A percentile compares a stretch with the other conserved stretches of the same genome.
phyloP scores from a whole-genome alignment of 2,329 filamentous ascomycete species.

The Xylaria sp. region DNA sequence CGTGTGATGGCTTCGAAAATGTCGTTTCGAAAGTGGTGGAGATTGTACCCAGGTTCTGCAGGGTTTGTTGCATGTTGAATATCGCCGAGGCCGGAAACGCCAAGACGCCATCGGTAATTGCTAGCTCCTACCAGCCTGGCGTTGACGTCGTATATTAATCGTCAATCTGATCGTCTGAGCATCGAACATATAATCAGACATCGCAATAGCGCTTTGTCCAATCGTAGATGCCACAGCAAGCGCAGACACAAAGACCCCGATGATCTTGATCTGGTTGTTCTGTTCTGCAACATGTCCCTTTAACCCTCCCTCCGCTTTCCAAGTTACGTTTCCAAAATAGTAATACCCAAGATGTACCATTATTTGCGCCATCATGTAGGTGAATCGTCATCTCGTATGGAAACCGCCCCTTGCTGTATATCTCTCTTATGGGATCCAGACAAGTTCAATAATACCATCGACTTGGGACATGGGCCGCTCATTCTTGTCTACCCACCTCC shows the following conservation, averaged over 20 bases:
- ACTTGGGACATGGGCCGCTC: conserved; percentile 61
- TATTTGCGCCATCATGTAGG: conserved; percentile 38
- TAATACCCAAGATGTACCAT: conserved; percentile 38
- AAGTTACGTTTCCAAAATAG: conserved; percentile 35
- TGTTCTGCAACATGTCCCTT: conserved; percentile 11
- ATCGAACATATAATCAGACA: not conserved
- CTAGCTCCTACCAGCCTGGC: conserved; percentile 8
- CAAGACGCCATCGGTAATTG: conserved; percentile 6
- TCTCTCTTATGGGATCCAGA: conserved; percentile 59
- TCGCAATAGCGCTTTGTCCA: not conserved
- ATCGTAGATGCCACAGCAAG: not conserved
- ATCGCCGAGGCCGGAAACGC: not conserved
- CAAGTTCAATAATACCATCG: conserved; percentile 66
- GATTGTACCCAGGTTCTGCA: not conserved
- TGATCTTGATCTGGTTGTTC: not conserved
- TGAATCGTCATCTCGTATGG: conserved; percentile 36
- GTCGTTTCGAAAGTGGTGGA: conserved; percentile 1
- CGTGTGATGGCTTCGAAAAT: conserved; percentile 29
- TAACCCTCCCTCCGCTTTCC: conserved; percentile 20
- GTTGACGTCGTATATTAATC: conserved; percentile 7
- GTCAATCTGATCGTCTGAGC: conserved; percentile 1
- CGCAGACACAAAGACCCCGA: not conserved
- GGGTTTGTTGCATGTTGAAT: not conserved
- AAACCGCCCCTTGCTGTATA: conserved; percentile 18
- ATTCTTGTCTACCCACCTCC: conserved; percentile 60